Percentiles rank a stretch among this genome's conserved stretches.
phyloP scores from a whole-genome alignment of 495 filamentous ascomycete species.

The Podospora sp. region DNA sequence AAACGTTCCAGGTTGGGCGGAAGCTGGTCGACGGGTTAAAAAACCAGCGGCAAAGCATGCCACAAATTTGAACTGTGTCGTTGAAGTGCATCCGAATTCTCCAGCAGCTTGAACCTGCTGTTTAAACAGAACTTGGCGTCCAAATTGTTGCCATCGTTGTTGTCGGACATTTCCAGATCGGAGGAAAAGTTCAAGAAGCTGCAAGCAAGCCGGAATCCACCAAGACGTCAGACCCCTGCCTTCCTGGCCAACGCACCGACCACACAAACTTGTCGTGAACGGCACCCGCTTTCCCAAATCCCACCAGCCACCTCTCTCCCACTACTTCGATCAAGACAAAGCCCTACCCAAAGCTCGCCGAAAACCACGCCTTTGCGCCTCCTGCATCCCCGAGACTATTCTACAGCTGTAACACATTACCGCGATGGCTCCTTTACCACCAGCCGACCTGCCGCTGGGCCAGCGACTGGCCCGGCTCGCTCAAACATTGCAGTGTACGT shows the following conservation, averaged over 20 bases:
- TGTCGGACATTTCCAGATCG: not conserved
- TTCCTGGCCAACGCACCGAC: constrained; percentile 36
- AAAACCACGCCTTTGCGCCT: not conserved
- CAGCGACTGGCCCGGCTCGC: constrained; percentile 76
- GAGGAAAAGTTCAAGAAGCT: not conserved
- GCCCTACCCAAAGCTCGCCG: constrained; percentile 6
- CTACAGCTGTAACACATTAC: not conserved
- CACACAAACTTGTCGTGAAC: constrained; percentile 22
- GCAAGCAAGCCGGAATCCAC: not conserved
- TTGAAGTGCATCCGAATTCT: too few relatives aligned
- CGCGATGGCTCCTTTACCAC: constrained; percentile 78
- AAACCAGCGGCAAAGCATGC: constrained; percentile 2
- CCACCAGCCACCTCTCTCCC: constrained; percentile 33
- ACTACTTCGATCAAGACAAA: constrained; percentile 5
- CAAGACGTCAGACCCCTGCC: constrained; percentile 29
- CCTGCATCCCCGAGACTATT: not conserved
- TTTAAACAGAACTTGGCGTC: not conserved
- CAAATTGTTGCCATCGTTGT: not conserved
- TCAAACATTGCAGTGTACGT: constrained; percentile 86
- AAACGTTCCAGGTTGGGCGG: constrained; percentile 14
- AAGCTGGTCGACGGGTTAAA: constrained; percentile 14
- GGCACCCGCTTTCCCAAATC: constrained; percentile 27
- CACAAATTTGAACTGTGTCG: not conserved
- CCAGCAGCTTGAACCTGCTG: not conserved
- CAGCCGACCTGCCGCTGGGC: constrained; percentile 66